Percentiles rank a stretch among this genome's conserved stretches.
Conservation (phyloP, 2,329 filamentous ascomycete genomes). For the Ascocoryne sarcoides region DNA sequence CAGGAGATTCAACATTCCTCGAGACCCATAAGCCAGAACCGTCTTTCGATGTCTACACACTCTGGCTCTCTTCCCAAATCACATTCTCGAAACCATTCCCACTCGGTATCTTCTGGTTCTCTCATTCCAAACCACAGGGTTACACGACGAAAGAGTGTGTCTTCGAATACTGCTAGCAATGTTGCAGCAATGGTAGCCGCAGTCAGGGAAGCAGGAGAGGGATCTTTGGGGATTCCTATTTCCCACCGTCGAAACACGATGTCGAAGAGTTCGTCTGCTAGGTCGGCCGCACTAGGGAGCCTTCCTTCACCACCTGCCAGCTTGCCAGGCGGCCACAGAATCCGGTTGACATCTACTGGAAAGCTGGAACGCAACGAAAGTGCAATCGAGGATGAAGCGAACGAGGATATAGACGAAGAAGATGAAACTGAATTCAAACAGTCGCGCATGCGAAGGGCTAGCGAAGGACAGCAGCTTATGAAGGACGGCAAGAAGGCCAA, state of each 20-base stretch:
- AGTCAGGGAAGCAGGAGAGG: conserved; percentile 55
- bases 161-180: conserved; percentile 63
- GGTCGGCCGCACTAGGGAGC: conserved; percentile 44
- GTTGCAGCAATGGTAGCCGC: conserved; percentile 68
- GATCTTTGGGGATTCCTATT: conserved; percentile 49
- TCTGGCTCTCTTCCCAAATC: conserved; percentile 46
- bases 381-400: conserved; percentile 61
- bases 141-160: conserved; percentile 87
- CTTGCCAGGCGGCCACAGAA: conserved; percentile 46
- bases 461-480: conserved; percentile 74
- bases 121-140: conserved; percentile 78
- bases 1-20: conserved; percentile 58
- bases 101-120: conserved; percentile 68
- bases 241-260: conserved; percentile 57
- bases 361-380: conserved; percentile 46
- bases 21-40: conserved; percentile 57
- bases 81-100: conserved; percentile 59
- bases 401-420: conserved; percentile 47
- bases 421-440: conserved; percentile 35
- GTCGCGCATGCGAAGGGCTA: conserved; percentile 53
- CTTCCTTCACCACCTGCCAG: conserved; percentile 60
- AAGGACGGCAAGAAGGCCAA: conserved; percentile 75
- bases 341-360: conserved; percentile 40
- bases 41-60: conserved; percentile 49
- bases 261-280: conserved; percentile 52